These are phyloP conservation scores for Hemerocallis citrina DNA, from an alignment of 106 monocot genomes.

Conservation along the genomic window DNA sequence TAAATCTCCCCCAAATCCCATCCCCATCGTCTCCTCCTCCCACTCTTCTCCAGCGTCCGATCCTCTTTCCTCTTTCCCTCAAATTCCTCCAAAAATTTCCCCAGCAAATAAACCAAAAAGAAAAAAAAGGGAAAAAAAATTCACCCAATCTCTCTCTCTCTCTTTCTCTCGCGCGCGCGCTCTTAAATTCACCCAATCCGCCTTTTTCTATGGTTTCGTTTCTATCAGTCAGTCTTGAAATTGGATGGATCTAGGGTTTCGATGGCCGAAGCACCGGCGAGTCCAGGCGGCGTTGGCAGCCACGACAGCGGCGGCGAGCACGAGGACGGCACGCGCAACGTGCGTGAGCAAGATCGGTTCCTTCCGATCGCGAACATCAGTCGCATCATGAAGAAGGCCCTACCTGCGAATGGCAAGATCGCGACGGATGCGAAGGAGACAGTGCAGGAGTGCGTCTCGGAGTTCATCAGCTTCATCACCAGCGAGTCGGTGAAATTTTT, in stretches of 20 bases:
- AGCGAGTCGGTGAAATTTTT: slow-evolving; percentile 8
- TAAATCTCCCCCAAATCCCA: too few relatives aligned
- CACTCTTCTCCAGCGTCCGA: too few relatives aligned
- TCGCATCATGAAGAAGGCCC: slow-evolving; percentile 66
- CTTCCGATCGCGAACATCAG: slow-evolving; percentile 58
- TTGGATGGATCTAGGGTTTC: slow-evolving; percentile 7
- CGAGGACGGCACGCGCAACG: slow-evolving; percentile 16
- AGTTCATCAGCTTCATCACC: slow-evolving; percentile 65
- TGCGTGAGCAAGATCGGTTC: slow-evolving; percentile 50
- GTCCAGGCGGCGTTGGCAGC: slow-evolving; percentile 23
- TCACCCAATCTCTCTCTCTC: too few relatives aligned
- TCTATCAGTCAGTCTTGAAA: too few relatives aligned
- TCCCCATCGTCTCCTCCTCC: too few relatives aligned
- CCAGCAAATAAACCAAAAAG: too few relatives aligned
- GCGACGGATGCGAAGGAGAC: slow-evolving; percentile 67
- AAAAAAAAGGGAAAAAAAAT: too few relatives aligned
- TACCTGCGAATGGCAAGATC: slow-evolving; percentile 57
- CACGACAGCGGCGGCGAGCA: slow-evolving; percentile 20
- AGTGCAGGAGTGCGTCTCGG: slow-evolving; percentile 57
- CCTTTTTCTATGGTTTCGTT: too few relatives aligned
- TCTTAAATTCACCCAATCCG: too few relatives aligned
- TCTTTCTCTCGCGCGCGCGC: too few relatives aligned
- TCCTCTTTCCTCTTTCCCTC: too few relatives aligned
- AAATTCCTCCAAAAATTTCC: too few relatives aligned
- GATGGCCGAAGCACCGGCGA: slow-evolving; percentile 32